Evolutionary conservation across 495 filamentous ascomycete species (phyloP), one percentile per base, ranked within the genome.

Genomic region (Chaetomium cochliodes): DNA sequence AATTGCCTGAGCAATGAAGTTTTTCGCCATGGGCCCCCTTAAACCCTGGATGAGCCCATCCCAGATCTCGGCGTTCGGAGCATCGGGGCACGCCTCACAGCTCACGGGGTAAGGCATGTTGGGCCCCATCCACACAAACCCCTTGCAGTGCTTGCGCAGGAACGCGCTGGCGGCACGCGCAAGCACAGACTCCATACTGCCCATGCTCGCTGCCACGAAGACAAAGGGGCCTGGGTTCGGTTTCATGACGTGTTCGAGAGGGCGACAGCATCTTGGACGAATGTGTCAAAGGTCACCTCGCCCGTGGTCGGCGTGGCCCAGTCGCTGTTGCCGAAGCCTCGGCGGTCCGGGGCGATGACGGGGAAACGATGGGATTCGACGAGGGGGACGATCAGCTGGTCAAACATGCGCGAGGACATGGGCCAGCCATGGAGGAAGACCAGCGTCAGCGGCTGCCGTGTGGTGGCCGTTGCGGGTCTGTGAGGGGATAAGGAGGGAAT

Each of bases 391-490:
- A 73, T 64, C 9, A 72, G 39, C 33, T 65, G 66, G 53, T 75
- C 73, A 60, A 65, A 74, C 70, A 73, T 72, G 51, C 55, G 46
- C 22, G 73, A 75, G 8, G 67, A 72, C 65, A 74, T 69, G 53
- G 73, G 73, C 73, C 73, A 74, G 54, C 71, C 72, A 49, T 74
- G 72, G 28, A 74, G 55, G 63, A 73, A 72, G 62, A 75, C 65
- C 5, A 73, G 57, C 41, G 71, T 67, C 13, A 67, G 65, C 8
- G 51, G 56, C 26, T 56, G 61, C 9, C 23, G 11, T 8, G 25
- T 1, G 25, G 33, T 7, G 9, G 25, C 1, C 0, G 39, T 7
- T 20, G 39, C 25, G 13, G 61, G 51, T 5, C 25, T 30, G 50
- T 60, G 54, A 0, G 59, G 58, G 46, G 64, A 47, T 12, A 55